Conservation (phyloP, 495 filamentous ascomycete genomes). For the Penicillium egyptiacum region DNA sequence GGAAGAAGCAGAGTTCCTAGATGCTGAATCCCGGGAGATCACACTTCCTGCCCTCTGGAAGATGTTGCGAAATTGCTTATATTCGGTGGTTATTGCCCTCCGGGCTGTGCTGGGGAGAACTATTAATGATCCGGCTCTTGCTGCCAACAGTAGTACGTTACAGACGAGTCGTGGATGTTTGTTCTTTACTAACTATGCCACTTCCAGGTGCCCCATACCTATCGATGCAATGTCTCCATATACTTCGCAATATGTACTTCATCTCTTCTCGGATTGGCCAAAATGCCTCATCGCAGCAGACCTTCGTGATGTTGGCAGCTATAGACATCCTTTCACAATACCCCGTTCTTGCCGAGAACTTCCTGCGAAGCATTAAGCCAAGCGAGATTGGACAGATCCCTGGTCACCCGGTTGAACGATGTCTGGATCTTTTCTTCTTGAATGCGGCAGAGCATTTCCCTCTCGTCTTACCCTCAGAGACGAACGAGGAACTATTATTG, state of each 20-base stretch:
- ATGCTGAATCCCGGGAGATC: slow-evolving; percentile 63
- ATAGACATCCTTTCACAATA: slow-evolving; percentile 83
- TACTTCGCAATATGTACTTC: slow-evolving; percentile 83
- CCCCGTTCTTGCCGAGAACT: slow-evolving; percentile 64
- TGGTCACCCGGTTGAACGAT: slow-evolving; percentile 70
- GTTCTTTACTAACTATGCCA: background rate
- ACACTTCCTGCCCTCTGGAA: slow-evolving; percentile 82
- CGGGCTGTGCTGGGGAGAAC: slow-evolving; percentile 70
- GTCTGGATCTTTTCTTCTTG: slow-evolving; percentile 86
- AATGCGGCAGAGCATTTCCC: slow-evolving; percentile 88
- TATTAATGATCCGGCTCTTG: slow-evolving; percentile 54
- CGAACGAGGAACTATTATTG: slow-evolving; percentile 72
- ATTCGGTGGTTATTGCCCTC: slow-evolving; percentile 72
- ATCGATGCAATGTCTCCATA: slow-evolving; percentile 73
- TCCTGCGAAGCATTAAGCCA: slow-evolving; percentile 65
- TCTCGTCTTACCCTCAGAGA: slow-evolving; percentile 59
- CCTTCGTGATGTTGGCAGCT: slow-evolving; percentile 83
- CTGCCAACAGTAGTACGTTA: slow-evolving; percentile 54
- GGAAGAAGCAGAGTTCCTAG: slow-evolving; percentile 69
- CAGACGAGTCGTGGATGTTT: background rate
- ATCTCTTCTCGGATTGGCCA: slow-evolving; percentile 76
- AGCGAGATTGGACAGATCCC: slow-evolving; percentile 64
- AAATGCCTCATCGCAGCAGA: slow-evolving; percentile 74
- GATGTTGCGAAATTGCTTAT: slow-evolving; percentile 76
- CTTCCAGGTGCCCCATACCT: slow-evolving; percentile 61